phyloP scores from a whole-genome alignment of 1,284 basidiomycete genomes.

The Stereum hirsutum region DNA sequence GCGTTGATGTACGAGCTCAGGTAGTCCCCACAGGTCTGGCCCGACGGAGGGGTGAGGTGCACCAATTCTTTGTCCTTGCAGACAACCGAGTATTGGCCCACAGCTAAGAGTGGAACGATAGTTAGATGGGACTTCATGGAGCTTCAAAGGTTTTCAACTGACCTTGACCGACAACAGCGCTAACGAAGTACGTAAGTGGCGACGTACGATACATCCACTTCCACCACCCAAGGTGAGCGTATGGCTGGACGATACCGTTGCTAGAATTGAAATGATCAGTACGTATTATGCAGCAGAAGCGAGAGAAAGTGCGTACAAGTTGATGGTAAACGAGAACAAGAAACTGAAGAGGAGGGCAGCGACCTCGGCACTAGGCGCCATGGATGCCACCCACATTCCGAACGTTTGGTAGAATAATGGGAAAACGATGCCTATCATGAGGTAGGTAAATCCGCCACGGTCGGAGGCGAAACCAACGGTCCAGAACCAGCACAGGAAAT shows the following conservation, averaged over 20 bases:
- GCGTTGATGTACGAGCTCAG: conserved; percentile 41
- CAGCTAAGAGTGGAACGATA: conserved; percentile 11
- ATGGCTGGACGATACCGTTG: conserved; percentile 64
- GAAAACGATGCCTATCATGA: conserved; percentile 37
- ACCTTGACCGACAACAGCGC: conserved; percentile 45
- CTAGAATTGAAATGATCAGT: conserved; percentile 18
- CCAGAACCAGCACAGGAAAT: conserved; percentile 67
- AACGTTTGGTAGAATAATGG: conserved; percentile 49
- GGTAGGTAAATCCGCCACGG: conserved; percentile 49
- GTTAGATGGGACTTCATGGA: not conserved
- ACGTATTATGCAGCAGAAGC: conserved; percentile 8
- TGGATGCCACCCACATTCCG: conserved; percentile 55
- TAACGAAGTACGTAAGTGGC: conserved; percentile 65
- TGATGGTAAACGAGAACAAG: conserved; percentile 51
- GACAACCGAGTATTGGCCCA: conserved; percentile 30
- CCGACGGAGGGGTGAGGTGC: conserved; percentile 44
- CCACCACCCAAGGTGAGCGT: conserved; percentile 65
- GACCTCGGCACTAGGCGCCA: conserved; percentile 57
- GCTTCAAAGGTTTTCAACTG: not conserved
- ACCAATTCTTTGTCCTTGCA: conserved; percentile 34
- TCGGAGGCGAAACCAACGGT: conserved; percentile 48
- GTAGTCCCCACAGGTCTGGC: conserved; percentile 56
- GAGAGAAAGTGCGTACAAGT: conserved; percentile 36
- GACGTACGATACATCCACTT: conserved; percentile 76
- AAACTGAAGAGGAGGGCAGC: conserved; percentile 56